Evolutionary conservation across 225 moss, liverwort and hornwort species (phyloP).

Genomic region (Marchantia paleacea): DNA sequence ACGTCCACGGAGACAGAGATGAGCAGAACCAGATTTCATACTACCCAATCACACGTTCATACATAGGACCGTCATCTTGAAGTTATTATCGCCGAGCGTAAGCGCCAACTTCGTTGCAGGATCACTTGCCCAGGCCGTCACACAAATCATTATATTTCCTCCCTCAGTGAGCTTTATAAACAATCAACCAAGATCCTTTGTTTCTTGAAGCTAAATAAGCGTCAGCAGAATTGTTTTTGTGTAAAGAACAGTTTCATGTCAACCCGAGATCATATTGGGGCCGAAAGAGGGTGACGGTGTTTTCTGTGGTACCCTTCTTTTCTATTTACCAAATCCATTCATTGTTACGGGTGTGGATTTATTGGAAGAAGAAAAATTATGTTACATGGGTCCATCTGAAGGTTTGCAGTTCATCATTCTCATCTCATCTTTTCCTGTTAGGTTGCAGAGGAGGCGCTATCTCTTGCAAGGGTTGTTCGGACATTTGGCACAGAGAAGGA

Average conservation of each 20-base stretch:
- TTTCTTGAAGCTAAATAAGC: no score
- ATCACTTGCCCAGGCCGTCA: neutral
- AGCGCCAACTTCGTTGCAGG: neutral
- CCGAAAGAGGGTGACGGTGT: no score
- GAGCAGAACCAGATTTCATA: neutral
- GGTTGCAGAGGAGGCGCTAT: conserved; percentile 92
- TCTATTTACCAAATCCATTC: no score
- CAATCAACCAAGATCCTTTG: neutral
- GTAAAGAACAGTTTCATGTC: no score
- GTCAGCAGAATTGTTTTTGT: no score
- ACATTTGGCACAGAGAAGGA: conserved; percentile 91
- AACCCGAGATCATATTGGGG: no score
- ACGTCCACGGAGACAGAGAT: neutral
- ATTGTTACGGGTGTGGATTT: neutral
- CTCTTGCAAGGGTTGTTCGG: conserved; percentile 88
- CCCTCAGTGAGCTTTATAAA: neutral
- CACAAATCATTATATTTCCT: neutral
- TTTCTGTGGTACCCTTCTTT: no score
- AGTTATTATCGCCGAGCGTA: neutral
- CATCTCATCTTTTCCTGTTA: conserved; percentile 8
- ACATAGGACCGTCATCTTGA: neutral
- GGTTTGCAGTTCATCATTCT: no score
- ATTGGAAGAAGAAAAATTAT: neutral
- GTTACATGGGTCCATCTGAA: neutral
- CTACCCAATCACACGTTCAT: neutral